phyloP scores from a whole-genome alignment of 2,329 filamentous ascomycete genomes.

The Paraphoma chrysanthemicola region DNA sequence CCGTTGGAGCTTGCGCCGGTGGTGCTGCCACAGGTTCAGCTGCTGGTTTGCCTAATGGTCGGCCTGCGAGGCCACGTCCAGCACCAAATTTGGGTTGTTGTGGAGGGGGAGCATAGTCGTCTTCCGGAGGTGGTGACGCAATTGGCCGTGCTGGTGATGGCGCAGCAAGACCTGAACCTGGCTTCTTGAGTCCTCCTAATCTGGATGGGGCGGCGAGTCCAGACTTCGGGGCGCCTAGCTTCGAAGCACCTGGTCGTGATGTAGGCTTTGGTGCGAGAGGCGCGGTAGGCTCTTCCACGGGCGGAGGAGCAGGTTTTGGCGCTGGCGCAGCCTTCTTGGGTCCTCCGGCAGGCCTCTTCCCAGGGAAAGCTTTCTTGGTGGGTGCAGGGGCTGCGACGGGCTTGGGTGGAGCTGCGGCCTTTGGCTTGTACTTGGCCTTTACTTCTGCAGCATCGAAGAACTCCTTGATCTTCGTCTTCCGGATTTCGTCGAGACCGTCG shows the following conservation, averaged over 20 bases:
- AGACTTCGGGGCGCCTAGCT: conserved; percentile 51
- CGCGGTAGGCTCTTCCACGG: conserved; percentile 56
- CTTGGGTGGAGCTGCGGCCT: conserved; percentile 68
- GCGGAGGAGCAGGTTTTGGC: conserved; percentile 44
- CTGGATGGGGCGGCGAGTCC: conserved; percentile 44
- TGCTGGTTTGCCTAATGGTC: conserved; percentile 85
- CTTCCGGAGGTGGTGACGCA: conserved; percentile 54
- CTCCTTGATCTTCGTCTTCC: conserved; percentile 95
- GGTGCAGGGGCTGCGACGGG: conserved; percentile 58
- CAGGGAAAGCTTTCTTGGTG: conserved; percentile 46
- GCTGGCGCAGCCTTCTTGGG: conserved; percentile 60
- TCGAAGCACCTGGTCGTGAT: conserved; percentile 56
- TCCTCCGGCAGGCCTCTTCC: conserved; percentile 60
- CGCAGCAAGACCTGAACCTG: conserved; percentile 46
- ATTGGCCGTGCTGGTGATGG: conserved; percentile 52
- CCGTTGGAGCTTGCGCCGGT: conserved; percentile 61
- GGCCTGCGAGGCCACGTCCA: conserved; percentile 78
- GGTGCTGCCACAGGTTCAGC: conserved; percentile 64
- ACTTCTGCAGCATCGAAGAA: conserved; percentile 83
- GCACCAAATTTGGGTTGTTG: conserved; percentile 66
- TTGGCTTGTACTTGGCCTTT: conserved; percentile 90
- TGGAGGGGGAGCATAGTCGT: conserved; percentile 49
- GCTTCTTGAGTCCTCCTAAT: conserved; percentile 53
- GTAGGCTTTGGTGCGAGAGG: conserved; percentile 67
- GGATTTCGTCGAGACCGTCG: conserved; percentile 91